Conservation (phyloP, 2,329 filamentous ascomycete genomes). For the Scortechinia acanthostroma region DNA sequence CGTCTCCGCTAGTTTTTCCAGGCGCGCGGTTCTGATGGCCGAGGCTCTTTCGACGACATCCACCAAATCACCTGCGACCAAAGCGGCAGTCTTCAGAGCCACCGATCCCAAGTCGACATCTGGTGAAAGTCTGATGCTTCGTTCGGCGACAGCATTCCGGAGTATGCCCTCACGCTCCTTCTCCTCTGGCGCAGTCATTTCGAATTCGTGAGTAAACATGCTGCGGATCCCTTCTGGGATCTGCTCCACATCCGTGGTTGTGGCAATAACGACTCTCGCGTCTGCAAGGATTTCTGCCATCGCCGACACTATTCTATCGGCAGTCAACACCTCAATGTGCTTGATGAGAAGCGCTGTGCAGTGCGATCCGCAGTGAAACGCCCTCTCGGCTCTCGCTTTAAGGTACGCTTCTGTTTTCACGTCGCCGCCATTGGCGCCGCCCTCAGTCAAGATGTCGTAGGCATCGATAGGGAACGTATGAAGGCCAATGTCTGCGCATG, state of each 20-base stretch:
- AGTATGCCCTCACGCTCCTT: conserved; percentile 84
- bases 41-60: conserved; percentile 89
- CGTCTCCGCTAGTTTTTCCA: conserved; percentile 56
- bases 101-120: conserved; percentile 79
- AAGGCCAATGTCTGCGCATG: conserved; percentile 81
- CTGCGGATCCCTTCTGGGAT: conserved; percentile 83
- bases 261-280: conserved; percentile 79
- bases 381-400: conserved; percentile 79
- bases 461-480: conserved; percentile 85
- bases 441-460: conserved; percentile 90
- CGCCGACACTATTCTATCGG: conserved; percentile 80
- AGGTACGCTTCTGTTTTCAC: conserved; percentile 90
- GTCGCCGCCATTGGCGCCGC: conserved; percentile 77
- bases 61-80: conserved; percentile 88
- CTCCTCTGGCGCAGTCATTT: conserved; percentile 88
- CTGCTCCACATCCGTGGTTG: conserved; percentile 91
- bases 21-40: conserved; percentile 67
- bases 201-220: conserved; percentile 89
- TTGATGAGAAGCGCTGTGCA: conserved; percentile 79
- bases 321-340: conserved; percentile 84
- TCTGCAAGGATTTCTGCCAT: conserved; percentile 78
- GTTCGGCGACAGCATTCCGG: conserved; percentile 68
- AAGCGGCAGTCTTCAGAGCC: conserved; percentile 87
- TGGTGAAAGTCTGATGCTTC: conserved; percentile 69
- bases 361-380: conserved; percentile 78